Evolutionary conservation across 2,329 filamentous ascomycete species (phyloP).

Genomic region (Monilinia aucupariae): DNA sequence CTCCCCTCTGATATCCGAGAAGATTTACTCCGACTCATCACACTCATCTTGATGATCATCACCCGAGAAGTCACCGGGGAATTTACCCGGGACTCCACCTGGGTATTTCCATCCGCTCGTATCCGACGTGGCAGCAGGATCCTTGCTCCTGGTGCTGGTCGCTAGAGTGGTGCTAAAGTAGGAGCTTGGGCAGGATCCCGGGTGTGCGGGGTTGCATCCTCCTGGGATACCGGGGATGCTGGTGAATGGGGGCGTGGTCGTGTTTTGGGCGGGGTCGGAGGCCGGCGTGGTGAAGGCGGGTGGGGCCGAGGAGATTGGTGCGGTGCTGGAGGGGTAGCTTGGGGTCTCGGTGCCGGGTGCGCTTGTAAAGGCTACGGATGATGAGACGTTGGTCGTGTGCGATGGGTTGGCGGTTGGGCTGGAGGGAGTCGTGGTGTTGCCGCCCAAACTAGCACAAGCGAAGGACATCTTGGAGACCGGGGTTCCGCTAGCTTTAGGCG

Average conservation of each 20-base stretch:
- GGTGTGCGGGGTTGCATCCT: neutral
- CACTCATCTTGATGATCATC: no score
- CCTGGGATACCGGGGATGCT: neutral
- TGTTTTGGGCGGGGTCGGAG: neutral
- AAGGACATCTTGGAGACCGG: constrained; percentile 45
- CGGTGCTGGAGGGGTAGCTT: neutral
- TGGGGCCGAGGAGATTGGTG: neutral
- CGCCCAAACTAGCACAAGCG: constrained; percentile 39
- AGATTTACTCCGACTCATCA: no score
- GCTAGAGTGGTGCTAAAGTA: neutral
- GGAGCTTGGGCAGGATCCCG: neutral
- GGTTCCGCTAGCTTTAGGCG: constrained; percentile 23
- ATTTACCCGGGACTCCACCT: no score
- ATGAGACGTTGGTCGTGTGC: neutral
- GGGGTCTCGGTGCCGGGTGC: neutral
- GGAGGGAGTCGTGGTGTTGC: neutral
- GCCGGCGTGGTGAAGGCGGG: neutral
- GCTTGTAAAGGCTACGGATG: neutral
- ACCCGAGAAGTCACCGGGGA: no score
- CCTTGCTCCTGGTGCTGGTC: neutral
- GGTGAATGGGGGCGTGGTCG: neutral
- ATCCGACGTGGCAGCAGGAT: neutral
- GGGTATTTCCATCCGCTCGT: no score
- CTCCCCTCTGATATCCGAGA: no score
- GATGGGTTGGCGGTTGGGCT: neutral